phyloP scores from a whole-genome alignment of 768 basidiomycete genomes.

The Myochromella boudieri region DNA sequence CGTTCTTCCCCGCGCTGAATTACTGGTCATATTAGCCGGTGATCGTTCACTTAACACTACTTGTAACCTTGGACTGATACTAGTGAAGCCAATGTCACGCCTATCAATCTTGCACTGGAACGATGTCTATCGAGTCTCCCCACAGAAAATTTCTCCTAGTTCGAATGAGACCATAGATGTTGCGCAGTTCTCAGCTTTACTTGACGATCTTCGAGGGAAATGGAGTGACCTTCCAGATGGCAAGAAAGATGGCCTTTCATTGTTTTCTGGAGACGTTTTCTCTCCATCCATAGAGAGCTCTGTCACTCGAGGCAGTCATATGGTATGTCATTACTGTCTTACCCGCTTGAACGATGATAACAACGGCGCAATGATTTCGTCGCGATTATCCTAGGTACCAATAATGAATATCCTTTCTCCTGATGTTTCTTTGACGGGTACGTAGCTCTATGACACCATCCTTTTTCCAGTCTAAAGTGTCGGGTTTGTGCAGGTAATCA shows the following conservation, averaged over 20 bases:
- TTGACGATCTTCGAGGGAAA: conserved; percentile 57
- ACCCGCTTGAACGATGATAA: not conserved
- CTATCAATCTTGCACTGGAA: conserved; percentile 68
- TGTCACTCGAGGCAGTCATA: conserved; percentile 87
- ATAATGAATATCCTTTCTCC: conserved; percentile 80
- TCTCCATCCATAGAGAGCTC: conserved; percentile 85
- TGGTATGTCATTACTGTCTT: conserved; percentile 50
- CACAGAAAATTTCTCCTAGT: conserved; percentile 61
- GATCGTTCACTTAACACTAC: too few relatives aligned
- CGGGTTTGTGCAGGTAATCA: conserved; percentile 68
- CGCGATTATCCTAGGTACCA: conserved; percentile 59
- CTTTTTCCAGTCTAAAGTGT: not conserved
- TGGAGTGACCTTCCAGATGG: conserved; percentile 54
- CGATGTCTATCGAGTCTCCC: conserved; percentile 80
- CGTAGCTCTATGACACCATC: conserved; percentile 23
- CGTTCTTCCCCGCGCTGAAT: too few relatives aligned
- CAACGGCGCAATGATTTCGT: too few relatives aligned
- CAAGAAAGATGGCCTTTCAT: conserved; percentile 65
- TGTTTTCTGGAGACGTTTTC: conserved; percentile 92
- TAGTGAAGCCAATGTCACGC: conserved; percentile 22
- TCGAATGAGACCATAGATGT: conserved; percentile 75
- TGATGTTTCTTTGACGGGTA: conserved; percentile 80
- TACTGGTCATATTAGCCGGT: too few relatives aligned
- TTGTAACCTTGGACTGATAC: too few relatives aligned
- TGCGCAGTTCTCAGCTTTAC: conserved; percentile 76